Conservation (phyloP, 345 rosid species). For the Citrus reticulata region DNA sequence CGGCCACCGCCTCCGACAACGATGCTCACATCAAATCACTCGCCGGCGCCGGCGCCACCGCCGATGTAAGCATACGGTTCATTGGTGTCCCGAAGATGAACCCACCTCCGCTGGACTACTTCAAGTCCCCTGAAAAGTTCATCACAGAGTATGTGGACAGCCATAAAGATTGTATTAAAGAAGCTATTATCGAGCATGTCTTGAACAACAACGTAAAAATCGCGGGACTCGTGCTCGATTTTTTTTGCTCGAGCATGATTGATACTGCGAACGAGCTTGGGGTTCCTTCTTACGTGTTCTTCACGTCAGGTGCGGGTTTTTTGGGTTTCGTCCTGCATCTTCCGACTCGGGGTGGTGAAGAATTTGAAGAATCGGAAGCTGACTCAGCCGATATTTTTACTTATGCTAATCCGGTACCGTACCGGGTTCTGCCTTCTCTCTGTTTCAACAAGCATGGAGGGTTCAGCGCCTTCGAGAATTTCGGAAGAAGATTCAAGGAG, state of each 20-base stretch:
- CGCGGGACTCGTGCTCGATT: slow-evolving; percentile 32
- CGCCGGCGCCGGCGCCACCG: slow-evolving; percentile 2
- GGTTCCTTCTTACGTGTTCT: slow-evolving; percentile 34
- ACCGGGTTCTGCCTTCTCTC: slow-evolving; percentile 13
- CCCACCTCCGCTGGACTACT: neutral
- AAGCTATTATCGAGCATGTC: slow-evolving; percentile 7
- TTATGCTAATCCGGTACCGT: slow-evolving; percentile 17
- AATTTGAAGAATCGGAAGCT: neutral
- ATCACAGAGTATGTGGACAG: neutral
- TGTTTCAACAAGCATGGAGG: slow-evolving; percentile 1
- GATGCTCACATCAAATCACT: slow-evolving; percentile 9
- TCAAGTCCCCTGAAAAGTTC: neutral
- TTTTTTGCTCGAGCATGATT: slow-evolving; percentile 31
- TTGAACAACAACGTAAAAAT: neutral
- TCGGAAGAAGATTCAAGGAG: slow-evolving; percentile 14
- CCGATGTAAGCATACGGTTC: slow-evolving; percentile 9
- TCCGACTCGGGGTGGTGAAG: slow-evolving; percentile 3
- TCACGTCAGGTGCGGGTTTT: slow-evolving; percentile 25
- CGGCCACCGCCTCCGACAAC: neutral
- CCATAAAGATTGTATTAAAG: slow-evolving; percentile 18
- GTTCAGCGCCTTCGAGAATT: neutral
- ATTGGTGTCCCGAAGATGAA: slow-evolving; percentile 7
- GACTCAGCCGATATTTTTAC: slow-evolving; percentile 8
- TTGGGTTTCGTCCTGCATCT: slow-evolving; percentile 18
- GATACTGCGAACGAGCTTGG: slow-evolving; percentile 38